Evolutionary conservation across 2,329 filamentous ascomycete genomes (phyloP).

Genomic region (Colletotrichum sp.): DNA sequence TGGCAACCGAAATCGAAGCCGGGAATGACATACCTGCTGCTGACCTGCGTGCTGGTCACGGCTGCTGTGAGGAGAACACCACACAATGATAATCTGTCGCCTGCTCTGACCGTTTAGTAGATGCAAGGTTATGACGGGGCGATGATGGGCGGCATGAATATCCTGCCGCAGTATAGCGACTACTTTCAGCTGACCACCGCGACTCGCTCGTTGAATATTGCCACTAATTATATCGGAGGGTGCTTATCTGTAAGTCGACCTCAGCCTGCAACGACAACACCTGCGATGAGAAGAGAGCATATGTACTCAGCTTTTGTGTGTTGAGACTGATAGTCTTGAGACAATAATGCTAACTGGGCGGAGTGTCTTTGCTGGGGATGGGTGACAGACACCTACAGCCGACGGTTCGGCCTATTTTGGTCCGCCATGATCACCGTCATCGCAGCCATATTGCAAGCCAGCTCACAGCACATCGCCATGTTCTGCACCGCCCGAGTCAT

Average conservation of each 20-base stretch:
- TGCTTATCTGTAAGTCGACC: background rate
- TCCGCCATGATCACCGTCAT: background rate
- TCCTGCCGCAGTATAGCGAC: background rate
- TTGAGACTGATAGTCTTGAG: too few relatives aligned
- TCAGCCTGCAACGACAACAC: background rate
- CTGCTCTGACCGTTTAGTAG: background rate
- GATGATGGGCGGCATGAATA: conserved; percentile 8
- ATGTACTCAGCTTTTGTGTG: too few relatives aligned
- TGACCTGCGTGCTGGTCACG: background rate
- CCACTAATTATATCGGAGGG: background rate
- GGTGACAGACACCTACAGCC: background rate
- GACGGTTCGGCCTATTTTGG: background rate
- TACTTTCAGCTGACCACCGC: background rate
- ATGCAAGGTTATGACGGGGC: conserved; percentile 3
- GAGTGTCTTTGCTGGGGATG: background rate
- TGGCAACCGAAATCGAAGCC: background rate
- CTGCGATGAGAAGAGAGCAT: background rate
- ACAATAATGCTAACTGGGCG: background rate
- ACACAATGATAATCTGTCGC: background rate
- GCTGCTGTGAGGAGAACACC: background rate
- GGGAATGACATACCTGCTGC: background rate
- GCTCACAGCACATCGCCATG: conserved; percentile 2
- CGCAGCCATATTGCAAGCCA: background rate
- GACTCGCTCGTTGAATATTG: background rate
- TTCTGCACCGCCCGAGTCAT: background rate